phyloP scores from a whole-genome alignment of 2,329 filamentous ascomycete genomes.

The Rhynchosporium secalis region DNA sequence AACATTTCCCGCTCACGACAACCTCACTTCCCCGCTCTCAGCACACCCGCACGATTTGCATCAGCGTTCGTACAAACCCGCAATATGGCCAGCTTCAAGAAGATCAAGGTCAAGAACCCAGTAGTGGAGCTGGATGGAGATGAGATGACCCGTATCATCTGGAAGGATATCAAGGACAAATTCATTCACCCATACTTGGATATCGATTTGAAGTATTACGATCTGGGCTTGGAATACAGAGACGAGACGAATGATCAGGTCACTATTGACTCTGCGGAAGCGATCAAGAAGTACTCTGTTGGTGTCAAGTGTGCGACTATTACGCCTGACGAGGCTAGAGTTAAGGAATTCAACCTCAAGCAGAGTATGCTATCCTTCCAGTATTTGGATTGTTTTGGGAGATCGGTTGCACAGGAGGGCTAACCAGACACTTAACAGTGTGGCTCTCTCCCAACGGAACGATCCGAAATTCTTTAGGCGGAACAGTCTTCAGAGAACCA shows the following conservation, averaged over 20 bases:
- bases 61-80: conserved; percentile 41
- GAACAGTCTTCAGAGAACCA: conserved; percentile 98
- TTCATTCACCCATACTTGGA: neutral
- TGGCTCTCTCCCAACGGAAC: conserved; percentile 98
- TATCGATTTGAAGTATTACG: conserved; percentile 92
- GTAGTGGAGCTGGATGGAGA: conserved; percentile 95
- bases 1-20: conserved; percentile 11
- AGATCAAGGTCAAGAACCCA: conserved; percentile 99
- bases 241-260: conserved; percentile 96
- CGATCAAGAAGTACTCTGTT: conserved; percentile 98
- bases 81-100: conserved; percentile 62
- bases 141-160: conserved; percentile 68
- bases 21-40: neutral
- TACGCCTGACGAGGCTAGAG: conserved; percentile 93
- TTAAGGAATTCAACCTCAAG: conserved; percentile 98
- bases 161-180: neutral
- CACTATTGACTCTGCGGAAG: conserved; percentile 90
- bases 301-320: conserved; percentile 99
- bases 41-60: conserved; percentile 25
- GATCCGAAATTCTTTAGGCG: conserved; percentile 73
- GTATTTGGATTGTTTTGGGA: neutral
- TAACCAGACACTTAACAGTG: conserved; percentile 56
- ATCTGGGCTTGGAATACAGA: conserved; percentile 89
- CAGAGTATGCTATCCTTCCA: conserved; percentile 67
- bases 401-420: conserved; percentile 7